A percentile compares a stretch with the other conserved stretches of the same genome.
phyloP scores from a whole-genome alignment of 1,284 basidiomycete species.

The Ustilago trichophora region DNA sequence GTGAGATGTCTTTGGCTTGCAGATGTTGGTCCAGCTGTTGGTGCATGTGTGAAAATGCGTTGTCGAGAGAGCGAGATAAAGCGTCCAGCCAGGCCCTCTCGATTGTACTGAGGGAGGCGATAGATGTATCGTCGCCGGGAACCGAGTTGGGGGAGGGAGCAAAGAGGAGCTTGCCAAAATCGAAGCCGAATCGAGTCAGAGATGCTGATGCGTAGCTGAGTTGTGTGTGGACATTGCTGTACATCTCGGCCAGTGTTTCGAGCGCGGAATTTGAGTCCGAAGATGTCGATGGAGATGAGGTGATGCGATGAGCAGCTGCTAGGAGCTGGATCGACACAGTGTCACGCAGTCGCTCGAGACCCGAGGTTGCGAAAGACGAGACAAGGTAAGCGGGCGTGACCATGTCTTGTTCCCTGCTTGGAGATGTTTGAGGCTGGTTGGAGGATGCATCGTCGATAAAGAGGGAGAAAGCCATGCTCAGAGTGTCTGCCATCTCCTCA shows the following conservation, averaged over 20 bases:
- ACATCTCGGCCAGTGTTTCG: constrained; percentile 24
- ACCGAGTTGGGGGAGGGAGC: background rate
- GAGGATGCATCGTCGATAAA: constrained; percentile 76
- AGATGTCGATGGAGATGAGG: background rate
- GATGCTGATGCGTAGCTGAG: constrained; percentile 39
- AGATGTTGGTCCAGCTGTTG: constrained; percentile 6
- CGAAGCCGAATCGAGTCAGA: constrained; percentile 37
- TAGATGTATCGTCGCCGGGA: background rate
- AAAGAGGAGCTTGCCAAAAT: constrained; percentile 37
- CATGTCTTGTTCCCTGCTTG: background rate
- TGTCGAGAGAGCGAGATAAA: constrained; percentile 11
- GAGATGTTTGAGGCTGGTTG: background rate
- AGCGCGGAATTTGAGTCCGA: constrained; percentile 2
- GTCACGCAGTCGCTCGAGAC: constrained; percentile 15
- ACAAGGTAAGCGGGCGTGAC: constrained; percentile 33
- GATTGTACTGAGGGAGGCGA: constrained; percentile 7
- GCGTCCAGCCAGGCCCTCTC: constrained; percentile 20
- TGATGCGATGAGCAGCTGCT: background rate
- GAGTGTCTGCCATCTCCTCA: constrained; percentile 88
- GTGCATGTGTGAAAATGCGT: constrained; percentile 5
- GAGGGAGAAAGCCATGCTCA: constrained; percentile 86
- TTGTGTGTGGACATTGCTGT: constrained; percentile 34
- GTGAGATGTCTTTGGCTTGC: background rate
- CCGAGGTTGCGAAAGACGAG: constrained; percentile 30
- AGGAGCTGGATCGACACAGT: constrained; percentile 17